Evolutionary conservation across 2,329 filamentous ascomycete genomes (phyloP).

Genomic region (Canariomyces notabilis): DNA sequence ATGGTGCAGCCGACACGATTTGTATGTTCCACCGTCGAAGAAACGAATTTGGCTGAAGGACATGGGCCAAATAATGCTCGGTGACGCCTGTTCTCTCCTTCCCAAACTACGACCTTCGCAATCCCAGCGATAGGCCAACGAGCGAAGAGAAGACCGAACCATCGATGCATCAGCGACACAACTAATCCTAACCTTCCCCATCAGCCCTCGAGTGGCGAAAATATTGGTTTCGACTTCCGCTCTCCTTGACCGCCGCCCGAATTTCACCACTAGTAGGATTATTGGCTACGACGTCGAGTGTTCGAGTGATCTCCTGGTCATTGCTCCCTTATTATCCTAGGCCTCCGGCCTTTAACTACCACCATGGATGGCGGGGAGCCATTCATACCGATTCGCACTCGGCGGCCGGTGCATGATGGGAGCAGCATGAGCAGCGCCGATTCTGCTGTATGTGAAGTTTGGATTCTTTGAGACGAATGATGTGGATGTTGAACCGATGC

Average conservation of each 20-base stretch:
- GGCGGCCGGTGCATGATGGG: slow-evolving; percentile 39
- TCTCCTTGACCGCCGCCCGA: neutral
- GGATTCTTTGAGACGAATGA: neutral
- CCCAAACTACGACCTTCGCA: neutral
- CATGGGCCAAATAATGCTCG: slow-evolving; percentile 1
- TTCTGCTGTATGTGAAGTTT: slow-evolving; percentile 41
- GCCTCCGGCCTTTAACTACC: slow-evolving; percentile 5
- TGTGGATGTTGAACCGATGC: slow-evolving; percentile 30
- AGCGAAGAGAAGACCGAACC: slow-evolving; percentile 7
- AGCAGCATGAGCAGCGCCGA: slow-evolving; percentile 44
- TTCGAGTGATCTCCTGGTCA: too few species aligned
- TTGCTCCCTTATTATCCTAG: slow-evolving; percentile 1
- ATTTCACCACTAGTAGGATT: neutral
- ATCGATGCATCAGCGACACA: slow-evolving; percentile 6
- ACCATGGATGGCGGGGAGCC: slow-evolving; percentile 42
- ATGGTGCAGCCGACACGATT: neutral
- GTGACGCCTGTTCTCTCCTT: neutral
- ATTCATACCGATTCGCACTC: slow-evolving; percentile 50
- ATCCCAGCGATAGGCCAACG: neutral
- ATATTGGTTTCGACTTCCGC: neutral
- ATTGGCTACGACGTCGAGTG: neutral
- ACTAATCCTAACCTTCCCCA: neutral
- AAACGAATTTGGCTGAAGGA: neutral
- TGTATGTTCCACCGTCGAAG: neutral
- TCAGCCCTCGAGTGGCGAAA: neutral